Evolutionary conservation across 2,329 filamentous ascomycete species (phyloP), one percentile per base, ranked within the genome.

Genomic region (Aspergillus felis): DNA sequence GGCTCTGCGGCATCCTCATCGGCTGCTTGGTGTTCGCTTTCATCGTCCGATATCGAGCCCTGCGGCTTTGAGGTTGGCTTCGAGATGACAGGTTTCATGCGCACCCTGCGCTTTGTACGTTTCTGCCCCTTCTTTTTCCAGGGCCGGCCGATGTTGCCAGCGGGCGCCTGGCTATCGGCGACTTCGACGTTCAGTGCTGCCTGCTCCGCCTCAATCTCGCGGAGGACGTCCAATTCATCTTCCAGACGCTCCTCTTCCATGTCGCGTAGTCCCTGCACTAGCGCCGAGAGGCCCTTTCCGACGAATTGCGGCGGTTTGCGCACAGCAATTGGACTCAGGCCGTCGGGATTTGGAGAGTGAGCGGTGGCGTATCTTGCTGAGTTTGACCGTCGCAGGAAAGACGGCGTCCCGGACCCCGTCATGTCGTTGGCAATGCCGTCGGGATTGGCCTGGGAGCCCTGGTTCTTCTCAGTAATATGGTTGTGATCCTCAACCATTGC

Each of bases 101-200:
- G 71, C 12, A 78, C 74, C 50, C 73, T 65, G 53, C 75, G 71
- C 1, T 79, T 81, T 5, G 77, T 79, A 50, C 79, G 70, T 61
- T 81, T 81, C 60, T 80, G 79, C 1, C 78, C 78, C 62, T 76
- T 79, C 67, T 80, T 81, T 65, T 78, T 80, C 66, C 71, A 79
- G 14, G 57, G 55, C n/a, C 57, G 63, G 12, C 60, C 54, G 6
- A 41, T 29, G 25, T 64, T 44, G 14, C 63, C 53, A 20, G 54
- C 61, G 4, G 57, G 52, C 0, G 57, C 53, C 52, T 79, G 76
- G 44, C 71, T 77, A 58, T 79, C 74, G 14, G 68, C 63, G 5
- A 76, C 68, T 17, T 73, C 64, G 12, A 73, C 63, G 28, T 67
- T 64, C 32, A 68, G 53, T 3, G 63, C 68, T n/a, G 63, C 61